These are phyloP conservation scores for Flammula alnicola DNA, from an alignment of 1,284 basidiomycete species.

Conservation along the genomic window DNA sequence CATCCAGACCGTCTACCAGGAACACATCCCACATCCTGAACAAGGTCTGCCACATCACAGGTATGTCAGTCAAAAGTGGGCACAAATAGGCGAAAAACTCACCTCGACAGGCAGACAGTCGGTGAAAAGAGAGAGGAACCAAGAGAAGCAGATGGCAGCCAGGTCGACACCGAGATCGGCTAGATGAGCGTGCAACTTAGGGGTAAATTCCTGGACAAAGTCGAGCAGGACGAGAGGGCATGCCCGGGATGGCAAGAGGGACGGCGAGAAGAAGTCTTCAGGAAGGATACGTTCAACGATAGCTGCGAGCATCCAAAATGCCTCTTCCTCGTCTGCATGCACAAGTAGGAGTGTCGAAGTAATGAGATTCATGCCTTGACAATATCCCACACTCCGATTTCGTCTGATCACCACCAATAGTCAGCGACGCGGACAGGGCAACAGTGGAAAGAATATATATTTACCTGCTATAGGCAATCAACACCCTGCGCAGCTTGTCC, in stretches of 20 bases:
- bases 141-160: conserved; percentile 95
- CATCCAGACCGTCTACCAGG: conserved; percentile 91
- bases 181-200: conserved; percentile 80
- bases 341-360: conserved; percentile 93
- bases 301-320: conserved; percentile 94
- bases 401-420: conserved; percentile 50
- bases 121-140: conserved; percentile 97
- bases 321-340: conserved; percentile 93
- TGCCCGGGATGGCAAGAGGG: conserved; percentile 86
- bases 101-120: conserved; percentile 97
- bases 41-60: conserved; percentile 59
- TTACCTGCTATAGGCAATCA: conserved; percentile 91
- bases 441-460: conserved; percentile 34
- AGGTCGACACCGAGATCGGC: conserved; percentile 86
- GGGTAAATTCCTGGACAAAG: conserved; percentile 80
- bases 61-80: conserved; percentile 9
- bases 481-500: conserved; percentile 85
- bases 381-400: conserved; percentile 86
- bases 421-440: conserved; percentile 8
- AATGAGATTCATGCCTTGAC: conserved; percentile 95
- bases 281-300: conserved; percentile 89
- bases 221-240: conserved; percentile 92
- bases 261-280: conserved; percentile 83
- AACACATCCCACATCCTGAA: conserved; percentile 97
- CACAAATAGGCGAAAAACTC: conserved; percentile 3